Base-by-base conservation (phyloP, 768 basidiomycete genomes). In the Mycena vulgaris region DNA sequence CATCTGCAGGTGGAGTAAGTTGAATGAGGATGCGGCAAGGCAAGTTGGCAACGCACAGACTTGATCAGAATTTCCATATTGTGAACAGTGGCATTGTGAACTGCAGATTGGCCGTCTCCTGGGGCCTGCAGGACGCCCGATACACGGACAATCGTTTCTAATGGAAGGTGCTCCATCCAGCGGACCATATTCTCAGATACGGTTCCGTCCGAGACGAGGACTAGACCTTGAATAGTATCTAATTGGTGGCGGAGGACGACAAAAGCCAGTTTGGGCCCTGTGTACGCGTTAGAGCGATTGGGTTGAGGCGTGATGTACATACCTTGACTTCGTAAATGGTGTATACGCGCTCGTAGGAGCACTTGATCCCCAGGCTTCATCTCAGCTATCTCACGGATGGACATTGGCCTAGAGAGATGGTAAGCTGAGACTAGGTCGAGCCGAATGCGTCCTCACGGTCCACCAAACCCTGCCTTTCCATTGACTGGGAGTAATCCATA, bases 401-500 rank as follows among this genome's bases (percentile, higher is more conserved):
- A 51, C 49, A 51, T 51, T 51, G 49, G 49, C 49, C 49, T 51
- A 51, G n/a, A 51, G 28, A 30, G 27, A 51, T 51, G 49, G 49
- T 51, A 13, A 51, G 49, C 27, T 51, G 28, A 30, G 49, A 27
- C 25, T 14, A 30, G 49, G 27, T 30, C 25, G 49, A 27, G 27
- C 28, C 13, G 49, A 51, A 51, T 51, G 49, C 17, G 25, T 51
- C 7, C 49, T 51, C 49, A 51, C 49, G 25, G 49, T 51, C 49
- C 27, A 51, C 16, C 49, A 51, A 51, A 51, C 27, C 27, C 49
- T 28, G 49, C 10, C 49, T 51, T 27, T 51, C 49, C 49, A 27
- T 51, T 51, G 49, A 51, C 49, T 51, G 49, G 49, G 49, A 51
- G 49, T 28, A 51, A 51, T 51, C 49, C 49, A 51, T 51, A 51